Evolutionary conservation across 208 protist genomes (phyloP).

Genomic region (Acanthamoeba lugdunensis): DNA sequence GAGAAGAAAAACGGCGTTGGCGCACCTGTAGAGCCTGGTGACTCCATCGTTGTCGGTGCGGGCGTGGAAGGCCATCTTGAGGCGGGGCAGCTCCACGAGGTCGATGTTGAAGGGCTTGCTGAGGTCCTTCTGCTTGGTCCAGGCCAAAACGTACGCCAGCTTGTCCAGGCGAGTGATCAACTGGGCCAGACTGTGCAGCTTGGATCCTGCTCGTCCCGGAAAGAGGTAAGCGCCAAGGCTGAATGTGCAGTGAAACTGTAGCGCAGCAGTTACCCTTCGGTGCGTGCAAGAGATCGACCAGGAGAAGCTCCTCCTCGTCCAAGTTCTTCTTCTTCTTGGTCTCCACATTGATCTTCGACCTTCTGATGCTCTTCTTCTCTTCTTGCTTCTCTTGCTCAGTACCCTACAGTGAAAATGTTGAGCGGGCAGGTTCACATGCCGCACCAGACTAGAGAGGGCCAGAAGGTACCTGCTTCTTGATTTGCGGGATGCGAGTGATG

Average conservation of each 20-base stretch:
- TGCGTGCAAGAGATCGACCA: constrained; percentile 85
- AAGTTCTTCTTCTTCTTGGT: constrained; percentile 70
- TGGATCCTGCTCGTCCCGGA: constrained; percentile 18
- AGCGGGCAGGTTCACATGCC: too few relatives aligned
- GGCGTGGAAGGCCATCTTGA: constrained; percentile 90
- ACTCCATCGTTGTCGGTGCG: constrained; percentile 84
- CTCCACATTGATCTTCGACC: constrained; percentile 56
- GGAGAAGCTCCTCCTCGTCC: constrained; percentile 79
- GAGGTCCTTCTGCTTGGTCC: constrained; percentile 82
- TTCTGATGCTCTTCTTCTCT: constrained; percentile 67
- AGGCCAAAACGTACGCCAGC: constrained; percentile 91
- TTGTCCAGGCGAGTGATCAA: constrained; percentile 89
- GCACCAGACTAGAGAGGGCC: too few relatives aligned
- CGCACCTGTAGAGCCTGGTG: constrained; percentile 84
- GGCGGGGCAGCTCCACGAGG: constrained; percentile 91
- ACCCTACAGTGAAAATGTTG: neutral
- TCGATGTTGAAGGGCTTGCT: constrained; percentile 80
- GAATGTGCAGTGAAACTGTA: neutral
- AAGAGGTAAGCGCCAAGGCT: neutral
- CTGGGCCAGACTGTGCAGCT: constrained; percentile 77
- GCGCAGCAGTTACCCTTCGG: constrained; percentile 12
- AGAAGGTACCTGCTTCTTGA: constrained; percentile 49
- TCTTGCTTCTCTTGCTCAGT: constrained; percentile 48
- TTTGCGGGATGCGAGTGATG: constrained; percentile 42
- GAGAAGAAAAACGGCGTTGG: constrained; percentile 83